A percentile compares a stretch with the other conserved stretches of the same genome.
These are phyloP conservation scores for Austroboletus novae-zelandiae DNA, from an alignment of 1,284 basidiomycete species.

Conservation along the genomic window DNA sequence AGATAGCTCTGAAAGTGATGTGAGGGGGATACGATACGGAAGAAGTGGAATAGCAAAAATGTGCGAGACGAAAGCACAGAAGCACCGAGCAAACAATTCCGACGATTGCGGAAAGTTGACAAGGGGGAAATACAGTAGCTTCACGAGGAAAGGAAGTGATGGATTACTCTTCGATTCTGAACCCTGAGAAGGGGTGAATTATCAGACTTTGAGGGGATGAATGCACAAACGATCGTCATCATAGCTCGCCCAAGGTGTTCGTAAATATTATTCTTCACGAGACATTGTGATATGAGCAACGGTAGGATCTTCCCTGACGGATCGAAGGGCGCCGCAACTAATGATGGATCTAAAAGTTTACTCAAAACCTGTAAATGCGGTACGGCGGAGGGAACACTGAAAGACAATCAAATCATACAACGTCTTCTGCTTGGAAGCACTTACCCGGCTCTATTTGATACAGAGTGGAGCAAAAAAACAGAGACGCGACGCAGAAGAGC, in stretches of 20 bases:
- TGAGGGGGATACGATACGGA: slow-evolving; percentile 64
- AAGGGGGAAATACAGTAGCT: slow-evolving; percentile 29
- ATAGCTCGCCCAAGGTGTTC: slow-evolving; percentile 16
- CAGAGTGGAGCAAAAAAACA: slow-evolving; percentile 49
- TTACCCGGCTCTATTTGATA: slow-evolving; percentile 49
- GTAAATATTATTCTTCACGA: slow-evolving; percentile 19
- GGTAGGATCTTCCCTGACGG: slow-evolving; percentile 12
- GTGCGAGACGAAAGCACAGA: slow-evolving; percentile 40
- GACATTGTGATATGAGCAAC: slow-evolving; percentile 15
- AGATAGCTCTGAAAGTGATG: slow-evolving; percentile 45
- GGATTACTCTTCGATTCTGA: slow-evolving; percentile 27
- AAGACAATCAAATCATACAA: slow-evolving; percentile 19
- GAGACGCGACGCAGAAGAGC: slow-evolving; percentile 51
- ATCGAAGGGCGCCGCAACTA: slow-evolving; percentile 5
- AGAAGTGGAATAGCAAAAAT: slow-evolving; percentile 65
- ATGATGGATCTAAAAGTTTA: slow-evolving; percentile 23
- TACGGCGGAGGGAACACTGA: slow-evolving; percentile 20
- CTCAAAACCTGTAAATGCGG: slow-evolving; percentile 28
- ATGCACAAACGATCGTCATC: slow-evolving; percentile 24
- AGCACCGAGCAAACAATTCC: slow-evolving; percentile 31
- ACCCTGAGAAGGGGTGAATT: slow-evolving; percentile 15
- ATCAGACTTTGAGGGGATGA: neutral
- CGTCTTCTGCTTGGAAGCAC: slow-evolving; percentile 14
- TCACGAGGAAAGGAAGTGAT: slow-evolving; percentile 32
- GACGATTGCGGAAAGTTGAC: slow-evolving; percentile 29